Percentiles rank a stretch among this genome's conserved stretches.
These are phyloP conservation scores for Neurospora sp. DNA, from an alignment of 2,329 filamentous ascomycete genomes.

Conservation along the genomic window DNA sequence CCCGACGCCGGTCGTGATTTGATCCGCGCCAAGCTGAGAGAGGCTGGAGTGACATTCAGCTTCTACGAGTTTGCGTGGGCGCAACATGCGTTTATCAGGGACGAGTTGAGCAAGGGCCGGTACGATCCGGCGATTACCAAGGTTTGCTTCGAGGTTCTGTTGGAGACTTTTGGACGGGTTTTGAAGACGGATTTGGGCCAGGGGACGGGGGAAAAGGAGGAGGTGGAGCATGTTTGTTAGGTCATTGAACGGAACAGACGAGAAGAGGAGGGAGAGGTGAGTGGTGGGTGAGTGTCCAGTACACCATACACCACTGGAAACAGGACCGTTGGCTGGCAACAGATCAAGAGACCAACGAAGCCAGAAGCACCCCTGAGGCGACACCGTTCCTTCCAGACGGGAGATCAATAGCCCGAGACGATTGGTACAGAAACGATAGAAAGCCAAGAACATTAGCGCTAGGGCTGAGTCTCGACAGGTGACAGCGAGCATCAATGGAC, in stretches of 20 bases:
- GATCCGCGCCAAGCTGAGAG: constrained; percentile 72
- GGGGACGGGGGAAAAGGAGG: constrained; percentile 46
- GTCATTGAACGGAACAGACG: neutral
- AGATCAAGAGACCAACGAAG: neutral
- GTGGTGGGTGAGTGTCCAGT: neutral
- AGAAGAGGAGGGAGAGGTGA: neutral
- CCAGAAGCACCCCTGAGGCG: neutral
- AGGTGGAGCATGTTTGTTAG: constrained; percentile 66
- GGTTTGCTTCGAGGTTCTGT: constrained; percentile 81
- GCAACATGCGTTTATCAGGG: constrained; percentile 88
- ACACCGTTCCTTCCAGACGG: neutral
- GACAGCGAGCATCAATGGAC: neutral
- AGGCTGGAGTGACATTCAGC: constrained; percentile 61
- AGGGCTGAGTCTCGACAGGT: too few relatives aligned
- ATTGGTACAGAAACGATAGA: neutral
- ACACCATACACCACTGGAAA: neutral
- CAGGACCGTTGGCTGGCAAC: neutral
- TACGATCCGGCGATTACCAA: constrained; percentile 83
- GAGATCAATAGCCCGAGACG: neutral
- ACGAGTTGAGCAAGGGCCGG: constrained; percentile 86
- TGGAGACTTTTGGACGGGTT: constrained; percentile 72
- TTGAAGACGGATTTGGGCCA: constrained; percentile 72
- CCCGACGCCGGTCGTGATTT: constrained; percentile 72
- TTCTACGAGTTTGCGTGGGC: constrained; percentile 91
- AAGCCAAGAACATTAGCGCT: neutral